These are phyloP conservation scores for Lactarius akahatsu DNA, from an alignment of 768 basidiomycete species.

Conservation along the genomic window DNA sequence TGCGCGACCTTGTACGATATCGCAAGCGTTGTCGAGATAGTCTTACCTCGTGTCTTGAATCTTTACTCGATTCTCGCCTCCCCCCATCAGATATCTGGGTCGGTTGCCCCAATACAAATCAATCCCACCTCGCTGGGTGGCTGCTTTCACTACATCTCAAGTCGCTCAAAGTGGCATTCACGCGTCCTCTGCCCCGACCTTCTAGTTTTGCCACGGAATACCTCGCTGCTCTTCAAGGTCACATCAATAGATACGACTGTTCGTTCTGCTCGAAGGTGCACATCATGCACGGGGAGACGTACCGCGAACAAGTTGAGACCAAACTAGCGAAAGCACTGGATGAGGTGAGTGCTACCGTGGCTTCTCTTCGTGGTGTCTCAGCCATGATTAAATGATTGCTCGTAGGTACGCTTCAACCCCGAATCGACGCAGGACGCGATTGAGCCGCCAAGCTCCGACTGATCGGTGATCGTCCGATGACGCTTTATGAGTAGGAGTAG, in stretches of 20 bases:
- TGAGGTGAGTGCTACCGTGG: background rate
- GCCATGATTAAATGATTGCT: no score
- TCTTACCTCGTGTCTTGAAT: slow-evolving; percentile 7
- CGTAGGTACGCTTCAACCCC: slow-evolving; percentile 6
- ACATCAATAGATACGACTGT: background rate
- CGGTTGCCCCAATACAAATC: background rate
- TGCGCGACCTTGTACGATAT: slow-evolving; percentile 9
- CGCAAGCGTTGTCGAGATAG: slow-evolving; percentile 18
- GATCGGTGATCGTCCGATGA: background rate
- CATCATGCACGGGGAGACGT: slow-evolving; percentile 7
- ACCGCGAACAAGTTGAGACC: slow-evolving; percentile 2
- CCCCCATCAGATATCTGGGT: slow-evolving; percentile 18
- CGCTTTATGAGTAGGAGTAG: background rate
- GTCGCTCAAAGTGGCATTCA: background rate
- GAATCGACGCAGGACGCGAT: background rate
- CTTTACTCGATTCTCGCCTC: slow-evolving; percentile 12
- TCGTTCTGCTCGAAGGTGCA: slow-evolving; percentile 19
- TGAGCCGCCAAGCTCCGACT: background rate
- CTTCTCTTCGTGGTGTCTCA: background rate
- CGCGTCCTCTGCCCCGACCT: background rate
- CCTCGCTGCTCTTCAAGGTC: slow-evolving; percentile 3
- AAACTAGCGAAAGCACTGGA: slow-evolving; percentile 5
- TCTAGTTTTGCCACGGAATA: slow-evolving; percentile 2
- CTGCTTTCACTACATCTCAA: background rate
- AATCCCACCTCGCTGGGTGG: background rate